Percentiles rank a stretch among this genome's conserved stretches.
These are phyloP conservation scores for Martiniozyma asiatica DNA, from an alignment of 1,139 yeast genomes.

Conservation along the genomic window DNA sequence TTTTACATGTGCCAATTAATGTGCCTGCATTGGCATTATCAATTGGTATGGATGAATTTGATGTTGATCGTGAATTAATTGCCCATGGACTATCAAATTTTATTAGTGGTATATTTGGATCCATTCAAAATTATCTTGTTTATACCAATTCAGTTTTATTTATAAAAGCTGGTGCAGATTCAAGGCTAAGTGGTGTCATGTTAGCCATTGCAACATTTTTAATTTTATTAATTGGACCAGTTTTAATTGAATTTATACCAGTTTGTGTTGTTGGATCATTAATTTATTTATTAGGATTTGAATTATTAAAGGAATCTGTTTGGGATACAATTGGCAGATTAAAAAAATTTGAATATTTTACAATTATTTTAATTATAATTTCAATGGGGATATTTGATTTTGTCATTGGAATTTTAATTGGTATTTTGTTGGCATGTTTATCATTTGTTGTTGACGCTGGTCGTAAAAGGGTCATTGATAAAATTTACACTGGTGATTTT, in stretches of 20 bases:
- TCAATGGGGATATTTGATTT: constrained; percentile 96
- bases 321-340: constrained; percentile 76
- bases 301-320: constrained; percentile 73
- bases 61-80: constrained; percentile 83
- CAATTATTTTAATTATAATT: constrained; percentile 72
- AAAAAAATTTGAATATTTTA: constrained; percentile 64
- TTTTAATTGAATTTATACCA: constrained; percentile 86
- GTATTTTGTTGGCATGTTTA: constrained; percentile 81
- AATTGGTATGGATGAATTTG: constrained; percentile 72
- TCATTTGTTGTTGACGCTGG: constrained; percentile 90
- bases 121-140: constrained; percentile 87
- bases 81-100: constrained; percentile 95
- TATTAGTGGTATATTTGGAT: constrained; percentile 71
- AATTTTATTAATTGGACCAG: constrained; percentile 83
- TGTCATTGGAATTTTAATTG: constrained; percentile 84
- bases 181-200: constrained; percentile 75
- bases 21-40: constrained; percentile 95
- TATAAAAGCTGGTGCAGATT: constrained; percentile 89
- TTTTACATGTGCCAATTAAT: constrained; percentile 90
- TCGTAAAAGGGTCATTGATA: constrained; percentile 64
- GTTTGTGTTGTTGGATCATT: constrained; percentile 91
- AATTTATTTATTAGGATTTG: constrained; percentile 83
- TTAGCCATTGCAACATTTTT: constrained; percentile 70
- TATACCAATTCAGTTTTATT: constrained; percentile 88
- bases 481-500: constrained; percentile 76